A percentile compares a stretch with the other conserved stretches of the same genome.
phyloP scores from a whole-genome alignment of 129 eudicot genomes.

The Centella asiatica region DNA sequence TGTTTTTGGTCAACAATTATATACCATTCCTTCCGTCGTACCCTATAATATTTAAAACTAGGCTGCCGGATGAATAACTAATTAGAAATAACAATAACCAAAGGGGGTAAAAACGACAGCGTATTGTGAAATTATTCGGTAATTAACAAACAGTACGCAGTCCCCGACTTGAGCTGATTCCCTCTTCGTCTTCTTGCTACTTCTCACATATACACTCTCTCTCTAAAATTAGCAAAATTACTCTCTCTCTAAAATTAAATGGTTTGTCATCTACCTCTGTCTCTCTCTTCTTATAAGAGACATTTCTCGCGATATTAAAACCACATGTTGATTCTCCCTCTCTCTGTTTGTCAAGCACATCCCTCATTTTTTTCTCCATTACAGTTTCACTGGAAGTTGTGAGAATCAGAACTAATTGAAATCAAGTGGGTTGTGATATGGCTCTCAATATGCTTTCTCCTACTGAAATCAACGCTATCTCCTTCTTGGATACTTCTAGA shows the following conservation, averaged over 20 bases:
- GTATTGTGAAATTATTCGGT: neutral
- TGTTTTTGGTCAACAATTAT: too few relatives aligned
- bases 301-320: neutral
- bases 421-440: slow-evolving; percentile 19
- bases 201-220: neutral
- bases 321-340: neutral
- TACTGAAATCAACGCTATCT: slow-evolving; percentile 46
- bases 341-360: too few relatives aligned
- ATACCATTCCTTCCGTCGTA: too few relatives aligned
- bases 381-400: neutral
- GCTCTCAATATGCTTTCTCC: slow-evolving; percentile 69
- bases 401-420: neutral
- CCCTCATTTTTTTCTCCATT: neutral
- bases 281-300: too few relatives aligned
- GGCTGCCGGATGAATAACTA: too few relatives aligned
- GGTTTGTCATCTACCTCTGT: neutral
- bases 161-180: too few relatives aligned
- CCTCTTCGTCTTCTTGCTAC: neutral
- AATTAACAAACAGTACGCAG: slow-evolving; percentile 10
- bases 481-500: slow-evolving; percentile 65
- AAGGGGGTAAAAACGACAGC: too few relatives aligned
- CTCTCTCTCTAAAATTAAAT: too few relatives aligned
- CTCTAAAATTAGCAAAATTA: neutral
- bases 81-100: too few relatives aligned
- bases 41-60: too few relatives aligned